A percentile compares a stretch with the other conserved stretches of the same genome.
These are phyloP conservation scores for Helicostylum pulchrum DNA, from an alignment of 192 early-diverging fungal genomes.

Conservation along the genomic window DNA sequence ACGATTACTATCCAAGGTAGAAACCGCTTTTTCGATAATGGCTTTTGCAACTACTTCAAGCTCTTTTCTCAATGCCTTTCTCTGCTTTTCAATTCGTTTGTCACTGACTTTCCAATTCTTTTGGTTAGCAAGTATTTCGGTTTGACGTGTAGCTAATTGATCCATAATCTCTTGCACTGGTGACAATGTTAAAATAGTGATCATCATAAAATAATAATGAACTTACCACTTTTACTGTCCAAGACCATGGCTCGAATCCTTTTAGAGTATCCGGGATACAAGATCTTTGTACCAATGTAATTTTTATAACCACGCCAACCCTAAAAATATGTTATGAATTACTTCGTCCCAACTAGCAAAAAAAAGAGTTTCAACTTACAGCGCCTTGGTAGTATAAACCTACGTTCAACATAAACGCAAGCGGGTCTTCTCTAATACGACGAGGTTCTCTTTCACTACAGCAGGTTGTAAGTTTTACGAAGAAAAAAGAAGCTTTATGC, in stretches of 20 bases:
- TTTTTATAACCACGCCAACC: constrained; percentile 78
- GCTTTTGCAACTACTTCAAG: constrained; percentile 51
- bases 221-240: constrained; percentile 52
- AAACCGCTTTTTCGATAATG: constrained; percentile 56
- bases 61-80: constrained; percentile 37
- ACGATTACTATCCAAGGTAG: constrained; percentile 61
- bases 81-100: constrained; percentile 11
- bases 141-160: constrained; percentile 29
- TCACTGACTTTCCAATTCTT: constrained; percentile 18
- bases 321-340: constrained; percentile 34
- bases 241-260: constrained; percentile 62
- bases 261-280: constrained; percentile 65
- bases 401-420: constrained; percentile 64
- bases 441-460: constrained; percentile 43
- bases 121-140: constrained; percentile 29
- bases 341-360: not conserved
- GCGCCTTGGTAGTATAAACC: constrained; percentile 55
- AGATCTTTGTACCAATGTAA: constrained; percentile 67
- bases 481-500: no score
- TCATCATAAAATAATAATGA: not conserved
- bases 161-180: constrained; percentile 34
- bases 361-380: constrained; percentile 34
- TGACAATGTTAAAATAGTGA: not conserved
- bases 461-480: not conserved
- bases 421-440: constrained; percentile 64